Base-by-base conservation (phyloP, 1,284 basidiomycete genomes). In the Austropuccinia psidii region DNA sequence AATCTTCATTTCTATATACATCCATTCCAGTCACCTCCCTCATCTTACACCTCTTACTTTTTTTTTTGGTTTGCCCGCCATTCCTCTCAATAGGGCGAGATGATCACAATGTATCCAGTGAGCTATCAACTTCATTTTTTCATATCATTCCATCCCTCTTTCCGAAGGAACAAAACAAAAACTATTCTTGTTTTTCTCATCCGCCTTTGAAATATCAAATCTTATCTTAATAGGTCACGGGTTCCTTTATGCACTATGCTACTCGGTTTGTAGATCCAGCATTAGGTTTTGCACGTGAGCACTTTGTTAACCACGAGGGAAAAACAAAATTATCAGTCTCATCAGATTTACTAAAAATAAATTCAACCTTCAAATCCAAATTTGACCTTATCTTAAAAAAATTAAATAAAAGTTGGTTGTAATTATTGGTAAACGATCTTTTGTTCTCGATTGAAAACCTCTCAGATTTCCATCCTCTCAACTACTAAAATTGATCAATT, bases 51-150 rank as follows among this genome's bases (percentile, higher is more conserved):
- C 3, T 37, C 21, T 37, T 17, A 35, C 15, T 49, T 49, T 50
- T 35, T 43, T 15, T 27, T 52, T 52, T 17, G 9, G 24, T 52
- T 27, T 52, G 17, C 27, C n/a, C n/a, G 35, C 35, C 2, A 9
- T 27, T 9, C 8, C 19, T 8, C 8, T 57, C 1, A 31, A 9
- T 29, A 69, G 66, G 66, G 66, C 19, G 66, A 69, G 35, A 69
- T 69, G 66, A 54, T 69, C 4, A 69, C 66, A 15, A 69, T 69
- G 66, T 69, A 57, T 57, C 66, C 66, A 31, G 66, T 69, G 15
- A 57, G 37, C 58, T 19, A 27, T 29, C 27, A n/a, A 4, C n/a
- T 35, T 21, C 6, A 2, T 8, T 9, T 5, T 58, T n/a, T 15
- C 35, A 8, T 5, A 29, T 21, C 39, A 21, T 15, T 41, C 35